A percentile compares a stretch with the other conserved stretches of the same genome.
Conservation (phyloP, 202 grass and related monocot genomes). For the Hordeum pubiflorum region DNA sequence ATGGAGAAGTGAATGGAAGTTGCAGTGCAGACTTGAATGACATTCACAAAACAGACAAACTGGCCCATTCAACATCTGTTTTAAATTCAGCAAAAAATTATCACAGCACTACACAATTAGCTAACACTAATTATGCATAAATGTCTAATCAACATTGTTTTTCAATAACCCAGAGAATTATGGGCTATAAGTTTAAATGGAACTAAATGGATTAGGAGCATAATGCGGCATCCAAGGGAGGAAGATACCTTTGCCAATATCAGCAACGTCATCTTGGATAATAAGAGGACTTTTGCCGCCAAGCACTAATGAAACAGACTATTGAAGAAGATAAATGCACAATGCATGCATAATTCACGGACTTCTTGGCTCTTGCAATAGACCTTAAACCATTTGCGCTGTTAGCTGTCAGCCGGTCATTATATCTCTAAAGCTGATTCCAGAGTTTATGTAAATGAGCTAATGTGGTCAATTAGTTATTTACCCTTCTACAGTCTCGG, state of each 20-base stretch:
- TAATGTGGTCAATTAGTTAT: background rate
- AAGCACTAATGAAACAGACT: constrained; percentile 73
- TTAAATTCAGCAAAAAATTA: background rate
- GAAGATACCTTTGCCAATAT: constrained; percentile 52
- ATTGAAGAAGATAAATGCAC: constrained; percentile 26
- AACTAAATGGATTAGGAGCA: background rate
- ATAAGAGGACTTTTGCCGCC: constrained; percentile 68
- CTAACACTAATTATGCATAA: background rate
- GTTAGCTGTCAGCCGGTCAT: constrained; percentile 25
- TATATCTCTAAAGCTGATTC: background rate
- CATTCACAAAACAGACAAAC: constrained; percentile 50
- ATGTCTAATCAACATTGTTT: background rate
- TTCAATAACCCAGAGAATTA: background rate
- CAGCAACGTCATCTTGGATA: constrained; percentile 45
- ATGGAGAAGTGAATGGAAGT: constrained; percentile 60
- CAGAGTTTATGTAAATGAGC: background rate
- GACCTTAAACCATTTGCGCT: constrained; percentile 64
- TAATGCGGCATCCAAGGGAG: background rate
- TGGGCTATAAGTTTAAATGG: background rate
- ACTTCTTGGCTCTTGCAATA: background rate
- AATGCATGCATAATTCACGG: background rate
- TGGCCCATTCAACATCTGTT: constrained; percentile 55
- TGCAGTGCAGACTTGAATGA: constrained; percentile 58
- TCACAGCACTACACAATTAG: background rate
- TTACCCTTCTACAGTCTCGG: background rate